These are phyloP conservation scores for Ceratocystis albifundus DNA, from an alignment of 2,329 filamentous ascomycete species.

Conservation along the genomic window DNA sequence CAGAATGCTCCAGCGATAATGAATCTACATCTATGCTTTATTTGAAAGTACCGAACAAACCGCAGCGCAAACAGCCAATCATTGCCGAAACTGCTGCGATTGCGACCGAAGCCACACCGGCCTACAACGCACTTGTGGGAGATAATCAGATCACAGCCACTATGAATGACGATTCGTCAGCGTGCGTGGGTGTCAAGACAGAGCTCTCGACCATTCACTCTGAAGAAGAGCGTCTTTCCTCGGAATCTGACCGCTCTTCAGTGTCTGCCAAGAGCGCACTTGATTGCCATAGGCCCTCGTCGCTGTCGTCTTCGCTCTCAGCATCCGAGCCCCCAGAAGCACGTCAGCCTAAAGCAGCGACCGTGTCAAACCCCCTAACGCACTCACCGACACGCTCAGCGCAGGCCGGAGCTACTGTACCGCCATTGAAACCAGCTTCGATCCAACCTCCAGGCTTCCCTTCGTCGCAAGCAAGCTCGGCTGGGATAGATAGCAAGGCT, in stretches of 20 bases:
- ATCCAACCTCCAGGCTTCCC: neutral
- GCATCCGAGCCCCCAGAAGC: neutral
- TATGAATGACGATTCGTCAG: neutral
- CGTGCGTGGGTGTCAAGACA: neutral
- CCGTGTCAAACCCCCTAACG: neutral
- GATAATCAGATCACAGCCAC: neutral
- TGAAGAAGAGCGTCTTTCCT: constrained; percentile 15
- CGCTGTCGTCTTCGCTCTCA: neutral
- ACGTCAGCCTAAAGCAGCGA: neutral
- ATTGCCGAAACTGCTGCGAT: too few relatives aligned
- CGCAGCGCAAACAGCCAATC: neutral
- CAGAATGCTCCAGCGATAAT: neutral
- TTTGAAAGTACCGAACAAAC: neutral
- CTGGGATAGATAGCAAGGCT: neutral
- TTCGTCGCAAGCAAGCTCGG: neutral
- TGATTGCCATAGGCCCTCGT: neutral
- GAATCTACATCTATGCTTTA: neutral
- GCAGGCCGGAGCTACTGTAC: neutral
- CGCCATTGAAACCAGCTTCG: neutral
- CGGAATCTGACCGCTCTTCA: constrained; percentile 13
- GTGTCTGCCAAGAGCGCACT: neutral
- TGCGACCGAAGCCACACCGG: neutral
- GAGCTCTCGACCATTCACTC: constrained; percentile 12
- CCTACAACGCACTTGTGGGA: neutral
- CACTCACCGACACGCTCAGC: neutral